Percentiles rank a stretch among this genome's conserved stretches.
Conservation (phyloP, 2,329 filamentous ascomycete species). For the Samsoniella hepiali region DNA sequence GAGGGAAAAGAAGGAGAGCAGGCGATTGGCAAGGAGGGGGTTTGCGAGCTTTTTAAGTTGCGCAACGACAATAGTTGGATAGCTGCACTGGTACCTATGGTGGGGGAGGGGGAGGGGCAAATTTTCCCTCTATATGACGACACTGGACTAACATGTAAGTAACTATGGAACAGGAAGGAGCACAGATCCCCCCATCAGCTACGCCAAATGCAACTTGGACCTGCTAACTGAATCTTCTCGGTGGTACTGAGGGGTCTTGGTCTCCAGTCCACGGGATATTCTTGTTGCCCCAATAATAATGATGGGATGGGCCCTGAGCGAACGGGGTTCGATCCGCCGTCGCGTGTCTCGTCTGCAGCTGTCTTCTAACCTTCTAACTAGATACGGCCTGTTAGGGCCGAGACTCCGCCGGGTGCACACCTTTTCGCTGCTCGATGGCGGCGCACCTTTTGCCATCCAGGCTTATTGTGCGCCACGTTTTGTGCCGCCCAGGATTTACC, state of each 20-base stretch:
- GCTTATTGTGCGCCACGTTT: neutral
- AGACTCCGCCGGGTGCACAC: neutral
- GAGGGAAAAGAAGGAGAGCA: neutral
- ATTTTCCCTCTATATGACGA: slow-evolving; percentile 15
- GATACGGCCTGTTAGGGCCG: neutral
- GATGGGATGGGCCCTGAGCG: neutral
- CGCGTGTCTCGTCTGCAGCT: neutral
- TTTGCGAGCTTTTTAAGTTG: slow-evolving; percentile 8
- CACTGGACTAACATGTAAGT: neutral
- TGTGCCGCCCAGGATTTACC: neutral
- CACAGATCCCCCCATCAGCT: neutral
- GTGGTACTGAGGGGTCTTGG: slow-evolving; percentile 1
- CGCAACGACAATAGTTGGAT: neutral
- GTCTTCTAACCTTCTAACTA: too few relatives aligned
- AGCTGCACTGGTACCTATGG: neutral
- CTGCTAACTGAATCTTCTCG: neutral
- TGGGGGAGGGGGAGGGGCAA: slow-evolving; percentile 18
- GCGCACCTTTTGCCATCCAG: neutral
- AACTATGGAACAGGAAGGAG: neutral
- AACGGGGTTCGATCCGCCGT: slow-evolving; percentile 14
- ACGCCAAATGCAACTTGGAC: neutral
- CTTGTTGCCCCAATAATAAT: neutral
- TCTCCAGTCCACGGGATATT: neutral
- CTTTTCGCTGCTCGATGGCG: neutral
- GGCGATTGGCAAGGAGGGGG: neutral